phyloP scores from a whole-genome alignment of 768 basidiomycete species.

The Lactarius akahatsu region DNA sequence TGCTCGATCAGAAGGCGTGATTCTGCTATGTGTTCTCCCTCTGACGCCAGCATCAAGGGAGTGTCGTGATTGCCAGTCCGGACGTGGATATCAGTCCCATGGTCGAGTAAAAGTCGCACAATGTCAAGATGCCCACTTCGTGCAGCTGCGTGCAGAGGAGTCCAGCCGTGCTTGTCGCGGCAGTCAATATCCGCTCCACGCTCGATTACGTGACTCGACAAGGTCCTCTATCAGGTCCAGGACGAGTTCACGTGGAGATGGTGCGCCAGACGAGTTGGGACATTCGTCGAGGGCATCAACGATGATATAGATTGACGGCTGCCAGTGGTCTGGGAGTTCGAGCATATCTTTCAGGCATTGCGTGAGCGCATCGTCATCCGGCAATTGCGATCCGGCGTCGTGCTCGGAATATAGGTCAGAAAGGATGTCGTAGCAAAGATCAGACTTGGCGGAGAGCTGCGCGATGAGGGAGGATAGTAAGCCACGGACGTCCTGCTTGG shows the following conservation, averaged over 20 bases:
- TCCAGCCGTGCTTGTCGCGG: neutral
- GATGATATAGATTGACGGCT: slow-evolving; percentile 1
- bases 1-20: neutral
- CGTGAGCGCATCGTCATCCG: neutral
- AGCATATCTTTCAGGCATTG: slow-evolving; percentile 12
- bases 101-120: neutral
- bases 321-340: neutral
- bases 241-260: slow-evolving; percentile 6
- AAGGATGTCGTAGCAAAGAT: neutral
- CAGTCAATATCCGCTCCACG: neutral
- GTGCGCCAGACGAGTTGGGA: slow-evolving; percentile 3
- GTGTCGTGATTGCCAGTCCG: neutral
- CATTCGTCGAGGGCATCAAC: slow-evolving; percentile 18
- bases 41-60: neutral
- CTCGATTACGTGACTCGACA: neutral
- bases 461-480: slow-evolving; percentile 15
- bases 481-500: slow-evolving; percentile 10
- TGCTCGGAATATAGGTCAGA: slow-evolving; percentile 1
- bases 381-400: neutral
- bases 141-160: neutral
- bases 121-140: neutral
- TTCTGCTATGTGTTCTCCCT: neutral
- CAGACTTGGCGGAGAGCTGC: slow-evolving; percentile 10
- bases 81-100: neutral
- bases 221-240: neutral